Conservation (phyloP, 75 land plant genomes). For the Ceratopteris richardii region DNA sequence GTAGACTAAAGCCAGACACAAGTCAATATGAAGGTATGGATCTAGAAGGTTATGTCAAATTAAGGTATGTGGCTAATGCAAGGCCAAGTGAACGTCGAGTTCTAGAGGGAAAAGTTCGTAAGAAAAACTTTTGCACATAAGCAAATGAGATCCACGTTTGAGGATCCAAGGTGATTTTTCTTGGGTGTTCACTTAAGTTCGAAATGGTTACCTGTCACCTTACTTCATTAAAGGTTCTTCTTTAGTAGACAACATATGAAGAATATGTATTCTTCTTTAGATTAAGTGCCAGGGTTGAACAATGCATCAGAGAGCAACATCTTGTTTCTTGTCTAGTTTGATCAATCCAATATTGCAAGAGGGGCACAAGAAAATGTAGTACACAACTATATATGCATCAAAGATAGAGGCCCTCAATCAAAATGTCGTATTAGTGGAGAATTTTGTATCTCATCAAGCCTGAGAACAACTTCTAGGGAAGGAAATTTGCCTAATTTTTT, state of each 20-base stretch:
- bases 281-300: no score
- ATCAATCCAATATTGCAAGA: no score
- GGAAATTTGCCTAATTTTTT: slow-evolving; percentile 69
- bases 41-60: slow-evolving; percentile 10
- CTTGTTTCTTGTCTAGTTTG: no score
- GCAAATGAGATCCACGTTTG: slow-evolving; percentile 86
- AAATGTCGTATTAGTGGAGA: slow-evolving; percentile 76
- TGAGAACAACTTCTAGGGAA: slow-evolving; percentile 54
- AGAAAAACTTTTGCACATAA: slow-evolving; percentile 82
- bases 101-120: slow-evolving; percentile 81
- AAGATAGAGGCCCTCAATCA: no score
- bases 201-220: slow-evolving; percentile 56
- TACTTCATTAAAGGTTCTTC: slow-evolving; percentile 63
- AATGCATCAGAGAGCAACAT: no score
- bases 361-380: no score
- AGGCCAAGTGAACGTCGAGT: slow-evolving; percentile 57
- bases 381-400: no score
- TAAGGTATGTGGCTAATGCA: neutral
- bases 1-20: no score
- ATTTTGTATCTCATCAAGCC: slow-evolving; percentile 63
- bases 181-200: slow-evolving; percentile 87
- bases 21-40: slow-evolving; percentile 8
- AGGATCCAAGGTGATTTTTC: slow-evolving; percentile 57
- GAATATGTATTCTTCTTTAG: no score
- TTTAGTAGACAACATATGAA: no score